Percentiles rank a stretch among this genome's conserved stretches.
Conservation (phyloP, 164 flowering plant genomes). For the Paratinospora sagittata region DNA sequence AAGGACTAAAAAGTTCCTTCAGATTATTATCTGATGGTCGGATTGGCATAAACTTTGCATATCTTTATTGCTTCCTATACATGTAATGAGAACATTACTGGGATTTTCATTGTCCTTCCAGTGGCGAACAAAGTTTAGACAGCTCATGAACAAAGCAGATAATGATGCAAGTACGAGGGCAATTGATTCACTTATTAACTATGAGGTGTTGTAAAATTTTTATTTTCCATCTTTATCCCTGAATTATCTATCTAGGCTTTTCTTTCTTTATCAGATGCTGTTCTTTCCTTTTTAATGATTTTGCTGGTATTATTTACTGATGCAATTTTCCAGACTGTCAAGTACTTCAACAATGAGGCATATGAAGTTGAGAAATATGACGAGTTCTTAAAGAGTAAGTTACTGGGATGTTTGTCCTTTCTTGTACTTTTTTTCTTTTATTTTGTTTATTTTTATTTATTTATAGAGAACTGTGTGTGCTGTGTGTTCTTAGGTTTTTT, state of each 20-base stretch:
- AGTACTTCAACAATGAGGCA: constrained; percentile 91
- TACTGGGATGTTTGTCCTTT: constrained; percentile 5
- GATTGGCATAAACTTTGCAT: too few relatives aligned
- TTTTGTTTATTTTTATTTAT: not conserved
- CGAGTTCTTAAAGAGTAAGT: constrained; percentile 77
- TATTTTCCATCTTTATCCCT: not conserved
- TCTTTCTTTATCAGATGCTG: not conserved
- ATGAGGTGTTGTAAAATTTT: constrained; percentile 52
- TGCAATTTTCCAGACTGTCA: constrained; percentile 65
- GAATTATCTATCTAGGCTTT: not conserved
- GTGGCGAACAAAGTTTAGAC: constrained; percentile 99
- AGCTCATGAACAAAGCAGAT: constrained; percentile 98
- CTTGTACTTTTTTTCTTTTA: not conserved
- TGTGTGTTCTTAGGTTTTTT: not conserved
- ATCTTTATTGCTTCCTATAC: not conserved
- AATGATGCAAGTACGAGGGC: constrained; percentile 97
- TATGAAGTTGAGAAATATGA: constrained; percentile 88
- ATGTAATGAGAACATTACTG: not conserved
- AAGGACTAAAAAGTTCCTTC: too few relatives aligned
- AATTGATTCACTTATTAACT: constrained; percentile 91
- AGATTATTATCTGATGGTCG: not conserved
- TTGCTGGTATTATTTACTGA: not conserved
- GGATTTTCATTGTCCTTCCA: constrained; percentile 24
- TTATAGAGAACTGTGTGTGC: not conserved
- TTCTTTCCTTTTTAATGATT: not conserved